These are phyloP conservation scores for Ascochyta clinopodiicola DNA, from an alignment of 2,329 filamentous ascomycete genomes.

Conservation along the genomic window DNA sequence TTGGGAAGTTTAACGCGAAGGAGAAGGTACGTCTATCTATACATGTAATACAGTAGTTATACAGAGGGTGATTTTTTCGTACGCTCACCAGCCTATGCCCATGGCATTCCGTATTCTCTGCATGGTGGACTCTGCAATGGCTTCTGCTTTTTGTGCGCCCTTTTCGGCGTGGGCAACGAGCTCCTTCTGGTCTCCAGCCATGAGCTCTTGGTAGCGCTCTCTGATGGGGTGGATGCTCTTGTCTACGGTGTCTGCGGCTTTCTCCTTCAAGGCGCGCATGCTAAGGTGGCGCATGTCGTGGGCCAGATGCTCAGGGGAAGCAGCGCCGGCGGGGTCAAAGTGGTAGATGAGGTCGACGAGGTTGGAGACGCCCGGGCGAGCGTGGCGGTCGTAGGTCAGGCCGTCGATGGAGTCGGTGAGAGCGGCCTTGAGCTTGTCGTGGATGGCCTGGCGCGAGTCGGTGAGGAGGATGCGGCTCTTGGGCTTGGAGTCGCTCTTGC, in stretches of 20 bases:
- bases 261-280: constrained; percentile 68
- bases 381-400: constrained; percentile 74
- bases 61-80: not conserved
- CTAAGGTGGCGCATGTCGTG: constrained; percentile 52
- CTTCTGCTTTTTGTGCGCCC: constrained; percentile 67
- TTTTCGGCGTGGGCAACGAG: constrained; percentile 64
- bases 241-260: constrained; percentile 66
- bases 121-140: constrained; percentile 64
- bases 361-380: constrained; percentile 85
- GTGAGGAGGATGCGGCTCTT: constrained; percentile 84
- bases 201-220: constrained; percentile 61
- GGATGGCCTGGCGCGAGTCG: constrained; percentile 69
- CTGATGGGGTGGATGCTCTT: constrained; percentile 62
- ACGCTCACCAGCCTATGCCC: constrained; percentile 25
- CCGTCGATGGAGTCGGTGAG: constrained; percentile 74
- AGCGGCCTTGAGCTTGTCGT: constrained; percentile 72
- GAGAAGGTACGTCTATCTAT: not conserved
- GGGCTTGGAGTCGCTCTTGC: constrained; percentile 78
- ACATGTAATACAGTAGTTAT: constrained; percentile 1
- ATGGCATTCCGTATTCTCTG: constrained; percentile 29
- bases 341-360: constrained; percentile 80
- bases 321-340: constrained; percentile 58
- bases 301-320: constrained; percentile 55
- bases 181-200: constrained; percentile 58
- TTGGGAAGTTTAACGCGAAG: too few relatives aligned